Conservation (phyloP, 2,329 filamentous ascomycete genomes). For the Aspergillus aculeatus region DNA sequence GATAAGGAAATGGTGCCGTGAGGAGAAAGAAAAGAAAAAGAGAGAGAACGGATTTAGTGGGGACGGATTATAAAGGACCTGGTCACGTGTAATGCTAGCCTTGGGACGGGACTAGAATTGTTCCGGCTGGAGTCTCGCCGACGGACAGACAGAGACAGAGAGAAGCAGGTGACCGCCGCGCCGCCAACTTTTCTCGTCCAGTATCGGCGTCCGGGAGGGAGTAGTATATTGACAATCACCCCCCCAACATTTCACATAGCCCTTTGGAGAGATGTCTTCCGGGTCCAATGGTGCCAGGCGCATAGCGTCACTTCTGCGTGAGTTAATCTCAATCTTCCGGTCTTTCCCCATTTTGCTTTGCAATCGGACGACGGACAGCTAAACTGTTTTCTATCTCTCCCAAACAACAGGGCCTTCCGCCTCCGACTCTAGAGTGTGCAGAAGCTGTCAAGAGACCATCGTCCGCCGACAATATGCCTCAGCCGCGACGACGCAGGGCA, state of each 20-base stretch:
- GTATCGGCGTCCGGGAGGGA: conserved; percentile 14
- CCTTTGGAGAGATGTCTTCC: conserved; percentile 34
- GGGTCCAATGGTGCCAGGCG: conserved; percentile 44
- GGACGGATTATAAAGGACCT: conserved; percentile 24
- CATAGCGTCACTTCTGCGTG: conserved; percentile 41
- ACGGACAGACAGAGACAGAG: background rate
- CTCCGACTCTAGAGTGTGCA: conserved; percentile 42
- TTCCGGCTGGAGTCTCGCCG: conserved; percentile 1
- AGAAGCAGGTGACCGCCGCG: conserved; percentile 26
- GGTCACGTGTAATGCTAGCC: conserved; percentile 28
- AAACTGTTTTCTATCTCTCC: conserved; percentile 8
- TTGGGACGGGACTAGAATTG: conserved; percentile 25
- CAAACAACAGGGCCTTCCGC: conserved; percentile 33
- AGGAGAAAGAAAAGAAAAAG: conserved; percentile 34
- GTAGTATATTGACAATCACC: conserved; percentile 15
- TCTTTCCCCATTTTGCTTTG: background rate
- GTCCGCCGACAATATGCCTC: conserved; percentile 43
- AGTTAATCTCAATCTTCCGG: conserved; percentile 15
- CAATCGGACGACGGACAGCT: conserved; percentile 9
- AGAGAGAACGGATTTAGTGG: conserved; percentile 14
- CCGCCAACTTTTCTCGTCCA: conserved; percentile 41
- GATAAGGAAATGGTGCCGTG: conserved; percentile 89
- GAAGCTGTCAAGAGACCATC: conserved; percentile 44
- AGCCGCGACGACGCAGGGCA: conserved; percentile 40
- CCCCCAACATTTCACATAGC: conserved; percentile 1